Conservation (phyloP, 2,329 filamentous ascomycete genomes). For the Rutstroemia sp. region DNA sequence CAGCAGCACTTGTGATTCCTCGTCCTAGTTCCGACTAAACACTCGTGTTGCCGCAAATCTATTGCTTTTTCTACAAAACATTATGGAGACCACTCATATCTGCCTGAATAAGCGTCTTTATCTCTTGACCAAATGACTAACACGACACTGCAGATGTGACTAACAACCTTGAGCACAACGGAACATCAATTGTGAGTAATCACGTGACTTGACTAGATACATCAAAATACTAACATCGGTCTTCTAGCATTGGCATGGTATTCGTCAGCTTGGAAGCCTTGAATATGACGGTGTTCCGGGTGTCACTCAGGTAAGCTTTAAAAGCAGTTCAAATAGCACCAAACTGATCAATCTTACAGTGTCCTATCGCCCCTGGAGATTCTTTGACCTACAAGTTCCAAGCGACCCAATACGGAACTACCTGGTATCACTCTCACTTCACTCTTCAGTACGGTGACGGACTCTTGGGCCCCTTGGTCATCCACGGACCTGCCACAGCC, state of each 20-base stretch:
- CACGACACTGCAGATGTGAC: constrained; percentile 24
- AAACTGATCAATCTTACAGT: constrained; percentile 38
- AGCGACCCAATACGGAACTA: constrained; percentile 27
- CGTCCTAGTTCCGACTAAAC: too few species aligned
- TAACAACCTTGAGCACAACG: constrained; percentile 33
- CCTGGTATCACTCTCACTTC: constrained; percentile 29
- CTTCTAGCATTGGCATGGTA: constrained; percentile 41
- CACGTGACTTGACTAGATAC: not conserved
- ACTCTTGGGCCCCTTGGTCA: constrained; percentile 50
- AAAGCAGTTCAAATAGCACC: not conserved
- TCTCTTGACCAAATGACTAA: not conserved
- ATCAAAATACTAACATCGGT: not conserved
- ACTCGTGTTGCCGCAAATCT: too few species aligned
- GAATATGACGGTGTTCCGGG: constrained; percentile 34
- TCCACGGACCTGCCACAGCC: constrained; percentile 49
- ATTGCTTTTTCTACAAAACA: too few species aligned
- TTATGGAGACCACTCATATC: too few species aligned
- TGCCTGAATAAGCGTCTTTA: not conserved
- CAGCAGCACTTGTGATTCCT: too few species aligned
- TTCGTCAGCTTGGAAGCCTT: constrained; percentile 35
- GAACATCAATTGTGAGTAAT: constrained; percentile 34
- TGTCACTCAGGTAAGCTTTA: constrained; percentile 31
- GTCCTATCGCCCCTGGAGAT: constrained; percentile 55
- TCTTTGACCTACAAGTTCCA: constrained; percentile 34
- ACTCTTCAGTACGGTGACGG: constrained; percentile 34